These are phyloP conservation scores for Boletus rufocinnamomeus DNA, from an alignment of 768 basidiomycete species.

Conservation along the genomic window DNA sequence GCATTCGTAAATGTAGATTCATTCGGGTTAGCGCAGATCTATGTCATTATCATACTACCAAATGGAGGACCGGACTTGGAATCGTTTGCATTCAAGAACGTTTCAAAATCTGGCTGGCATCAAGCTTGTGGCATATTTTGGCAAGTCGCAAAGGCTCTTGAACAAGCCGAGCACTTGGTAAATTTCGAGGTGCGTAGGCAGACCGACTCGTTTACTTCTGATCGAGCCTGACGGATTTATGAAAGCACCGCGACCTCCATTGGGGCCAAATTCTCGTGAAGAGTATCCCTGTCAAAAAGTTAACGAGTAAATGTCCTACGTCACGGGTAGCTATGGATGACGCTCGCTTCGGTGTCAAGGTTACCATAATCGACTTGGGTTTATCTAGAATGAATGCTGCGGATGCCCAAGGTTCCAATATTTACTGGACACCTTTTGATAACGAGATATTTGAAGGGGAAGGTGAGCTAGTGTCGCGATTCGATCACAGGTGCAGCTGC, in stretches of 20 bases:
- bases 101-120: slow-evolving; percentile 69
- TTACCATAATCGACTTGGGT: slow-evolving; percentile 93
- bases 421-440: slow-evolving; percentile 81
- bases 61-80: slow-evolving; percentile 94
- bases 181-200: slow-evolving; percentile 76
- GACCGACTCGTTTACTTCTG: neutral
- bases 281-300: slow-evolving; percentile 41
- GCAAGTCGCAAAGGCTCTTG: slow-evolving; percentile 81
- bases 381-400: slow-evolving; percentile 79
- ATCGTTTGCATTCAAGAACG: slow-evolving; percentile 65
- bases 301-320: slow-evolving; percentile 35
- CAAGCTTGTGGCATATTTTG: slow-evolving; percentile 90
- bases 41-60: slow-evolving; percentile 86
- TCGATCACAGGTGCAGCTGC: neutral
- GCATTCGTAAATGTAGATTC: slow-evolving; percentile 50
- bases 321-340: slow-evolving; percentile 63
- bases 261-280: slow-evolving; percentile 95
- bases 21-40: slow-evolving; percentile 75
- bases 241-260: slow-evolving; percentile 96
- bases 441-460: slow-evolving; percentile 90
- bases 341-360: slow-evolving; percentile 61
- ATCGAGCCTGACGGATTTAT: slow-evolving; percentile 2
- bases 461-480: slow-evolving; percentile 49
- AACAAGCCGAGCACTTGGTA: slow-evolving; percentile 75
- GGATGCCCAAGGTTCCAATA: slow-evolving; percentile 46